These are phyloP conservation scores for Brettanomyces nanus DNA, from an alignment of 805 yeast species.

Conservation along the genomic window DNA sequence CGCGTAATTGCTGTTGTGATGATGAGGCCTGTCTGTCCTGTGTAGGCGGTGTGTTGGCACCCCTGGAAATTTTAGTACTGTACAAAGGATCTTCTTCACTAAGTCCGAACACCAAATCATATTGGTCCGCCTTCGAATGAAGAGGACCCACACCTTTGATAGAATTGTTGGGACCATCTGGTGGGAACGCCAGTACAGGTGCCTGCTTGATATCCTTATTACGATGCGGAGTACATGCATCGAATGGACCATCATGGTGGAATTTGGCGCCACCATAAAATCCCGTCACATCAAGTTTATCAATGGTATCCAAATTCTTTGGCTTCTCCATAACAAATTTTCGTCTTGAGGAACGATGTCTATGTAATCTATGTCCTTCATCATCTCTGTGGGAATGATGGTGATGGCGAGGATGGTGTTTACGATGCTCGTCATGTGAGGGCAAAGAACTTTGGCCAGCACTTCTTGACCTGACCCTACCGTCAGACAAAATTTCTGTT, in stretches of 20 bases:
- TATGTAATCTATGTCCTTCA: slow-evolving; percentile 13
- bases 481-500: slow-evolving; percentile 22
- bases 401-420: slow-evolving; percentile 9
- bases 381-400: slow-evolving; percentile 13
- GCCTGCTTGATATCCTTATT: slow-evolving; percentile 68
- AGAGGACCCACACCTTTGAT: slow-evolving; percentile 59
- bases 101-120: slow-evolving; percentile 73
- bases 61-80: slow-evolving; percentile 15
- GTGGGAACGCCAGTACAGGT: slow-evolving; percentile 93
- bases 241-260: slow-evolving; percentile 99
- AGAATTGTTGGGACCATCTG: slow-evolving; percentile 87
- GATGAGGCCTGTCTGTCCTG: background rate
- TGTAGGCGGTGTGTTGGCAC: background rate
- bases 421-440: slow-evolving; percentile 5
- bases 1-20: background rate
- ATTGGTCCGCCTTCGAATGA: slow-evolving; percentile 49
- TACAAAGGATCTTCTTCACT: slow-evolving; percentile 31
- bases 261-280: slow-evolving; percentile 87
- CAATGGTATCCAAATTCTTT: slow-evolving; percentile 85
- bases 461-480: slow-evolving; percentile 25
- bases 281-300: slow-evolving; percentile 92
- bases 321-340: slow-evolving; percentile 42
- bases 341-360: slow-evolving; percentile 20
- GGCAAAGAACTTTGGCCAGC: slow-evolving; percentile 16
- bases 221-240: slow-evolving; percentile 96